These are phyloP conservation scores for Digitaria exilis DNA, from an alignment of 202 grass and related monocot genomes.

Conservation along the genomic window DNA sequence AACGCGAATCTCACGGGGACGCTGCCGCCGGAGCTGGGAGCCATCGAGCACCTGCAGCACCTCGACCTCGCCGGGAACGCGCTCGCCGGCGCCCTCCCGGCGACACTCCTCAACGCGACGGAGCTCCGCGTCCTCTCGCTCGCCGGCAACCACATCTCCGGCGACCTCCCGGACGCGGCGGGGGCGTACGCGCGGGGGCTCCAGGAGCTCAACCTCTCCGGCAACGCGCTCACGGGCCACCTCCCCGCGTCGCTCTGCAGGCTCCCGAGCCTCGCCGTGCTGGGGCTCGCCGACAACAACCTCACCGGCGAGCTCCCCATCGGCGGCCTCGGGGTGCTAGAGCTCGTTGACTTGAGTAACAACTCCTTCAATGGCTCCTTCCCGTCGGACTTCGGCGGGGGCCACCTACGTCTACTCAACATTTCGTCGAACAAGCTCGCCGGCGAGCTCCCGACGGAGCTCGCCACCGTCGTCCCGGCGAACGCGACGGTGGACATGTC, in stretches of 20 bases:
- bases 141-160: slow-evolving; percentile 62
- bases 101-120: slow-evolving; percentile 65
- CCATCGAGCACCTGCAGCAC: slow-evolving; percentile 82
- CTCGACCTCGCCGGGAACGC: slow-evolving; percentile 83
- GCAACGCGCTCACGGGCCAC: slow-evolving; percentile 56
- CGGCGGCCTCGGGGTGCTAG: slow-evolving; percentile 50
- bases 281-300: slow-evolving; percentile 63
- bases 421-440: slow-evolving; percentile 74
- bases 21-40: slow-evolving; percentile 59
- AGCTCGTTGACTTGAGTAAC: slow-evolving; percentile 71
- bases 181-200: slow-evolving; percentile 28
- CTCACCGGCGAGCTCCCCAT: slow-evolving; percentile 54
- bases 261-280: slow-evolving; percentile 49
- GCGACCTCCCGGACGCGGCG: slow-evolving; percentile 49
- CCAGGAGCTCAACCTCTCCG: slow-evolving; percentile 81
- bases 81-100: slow-evolving; percentile 57
- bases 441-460: slow-evolving; percentile 52
- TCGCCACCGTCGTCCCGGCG: slow-evolving; percentile 44
- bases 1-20: slow-evolving; percentile 58
- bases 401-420: slow-evolving; percentile 53
- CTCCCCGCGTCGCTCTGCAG: slow-evolving; percentile 51
- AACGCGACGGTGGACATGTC: slow-evolving; percentile 82
- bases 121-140: slow-evolving; percentile 82
- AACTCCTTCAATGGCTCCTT: slow-evolving; percentile 68
- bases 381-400: slow-evolving; percentile 58